phyloP scores from a whole-genome alignment of 169 alveolate species.

The Plasmodium gaboni region DNA sequence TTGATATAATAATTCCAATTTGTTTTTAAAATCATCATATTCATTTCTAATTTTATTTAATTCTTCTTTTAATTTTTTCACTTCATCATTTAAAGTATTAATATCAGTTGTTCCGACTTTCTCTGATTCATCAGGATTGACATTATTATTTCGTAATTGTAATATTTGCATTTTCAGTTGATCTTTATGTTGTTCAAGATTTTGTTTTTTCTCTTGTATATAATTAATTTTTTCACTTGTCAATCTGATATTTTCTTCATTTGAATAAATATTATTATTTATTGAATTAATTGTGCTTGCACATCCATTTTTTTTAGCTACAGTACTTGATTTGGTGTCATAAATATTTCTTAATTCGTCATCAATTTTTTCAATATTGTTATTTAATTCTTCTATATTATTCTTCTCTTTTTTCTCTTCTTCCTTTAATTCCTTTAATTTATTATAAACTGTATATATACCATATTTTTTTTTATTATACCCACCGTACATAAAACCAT shows the following conservation, averaged over 20 bases:
- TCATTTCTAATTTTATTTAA: slow-evolving; percentile 55
- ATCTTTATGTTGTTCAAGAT: slow-evolving; percentile 54
- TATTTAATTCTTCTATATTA: slow-evolving; percentile 42
- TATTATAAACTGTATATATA: slow-evolving; percentile 51
- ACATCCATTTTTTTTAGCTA: slow-evolving; percentile 71
- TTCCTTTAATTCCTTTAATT: slow-evolving; percentile 51
- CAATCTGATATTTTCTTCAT: slow-evolving; percentile 45
- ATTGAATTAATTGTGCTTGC: slow-evolving; percentile 51
- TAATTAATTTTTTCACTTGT: slow-evolving; percentile 57
- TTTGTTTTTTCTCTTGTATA: slow-evolving; percentile 47
- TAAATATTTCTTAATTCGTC: slow-evolving; percentile 56
- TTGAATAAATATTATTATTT: slow-evolving; percentile 40
- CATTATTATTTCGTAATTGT: slow-evolving; percentile 57
- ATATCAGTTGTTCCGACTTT: slow-evolving; percentile 28
- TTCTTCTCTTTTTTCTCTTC: slow-evolving; percentile 63
- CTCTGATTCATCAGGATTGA: slow-evolving; percentile 50
- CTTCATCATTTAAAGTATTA: slow-evolving; percentile 60
- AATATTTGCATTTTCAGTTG: slow-evolving; percentile 56
- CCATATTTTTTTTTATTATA: slow-evolving; percentile 71
- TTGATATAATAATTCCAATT: slow-evolving; percentile 63
- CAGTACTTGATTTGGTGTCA: slow-evolving; percentile 37
- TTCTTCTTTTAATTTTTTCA: slow-evolving; percentile 63
- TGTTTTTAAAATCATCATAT: slow-evolving; percentile 70
- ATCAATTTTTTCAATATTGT: slow-evolving; percentile 49
- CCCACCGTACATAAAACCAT: slow-evolving; percentile 74